These are phyloP conservation scores for Penicillium daleae DNA, from an alignment of 495 filamentous ascomycete genomes.

Conservation along the genomic window DNA sequence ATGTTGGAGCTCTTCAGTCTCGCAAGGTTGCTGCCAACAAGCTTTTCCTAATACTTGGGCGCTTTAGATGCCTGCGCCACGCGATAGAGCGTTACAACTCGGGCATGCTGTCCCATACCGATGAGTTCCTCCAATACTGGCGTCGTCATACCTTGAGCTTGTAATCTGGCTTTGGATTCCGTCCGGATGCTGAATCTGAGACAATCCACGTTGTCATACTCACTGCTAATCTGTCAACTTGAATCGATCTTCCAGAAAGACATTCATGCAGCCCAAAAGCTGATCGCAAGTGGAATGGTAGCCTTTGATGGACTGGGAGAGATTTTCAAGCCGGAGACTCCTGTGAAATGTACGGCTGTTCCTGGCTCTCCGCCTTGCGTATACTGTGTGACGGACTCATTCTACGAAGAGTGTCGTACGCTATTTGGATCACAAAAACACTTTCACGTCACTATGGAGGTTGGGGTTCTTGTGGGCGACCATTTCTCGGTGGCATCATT, in stretches of 20 bases:
- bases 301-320: conserved; percentile 1
- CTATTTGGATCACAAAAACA: conserved; percentile 4
- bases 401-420: background rate
- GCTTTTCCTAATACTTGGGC: background rate
- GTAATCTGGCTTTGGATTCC: background rate
- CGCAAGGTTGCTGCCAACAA: background rate
- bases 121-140: conserved; percentile 3
- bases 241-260: background rate
- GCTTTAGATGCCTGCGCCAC: background rate
- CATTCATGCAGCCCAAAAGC: background rate
- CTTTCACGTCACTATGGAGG: conserved; percentile 3
- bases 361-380: background rate
- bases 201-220: background rate
- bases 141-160: conserved; percentile 1
- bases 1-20: background rate
- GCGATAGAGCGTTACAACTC: conserved; percentile 4
- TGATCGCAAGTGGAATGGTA: conserved; percentile 1
- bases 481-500: background rate
- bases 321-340: background rate
- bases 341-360: background rate
- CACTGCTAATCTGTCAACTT: background rate
- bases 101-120: background rate
- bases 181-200: background rate
- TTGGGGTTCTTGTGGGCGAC: background rate
- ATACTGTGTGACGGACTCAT: background rate